Conservation (phyloP, 768 basidiomycete genomes). For the Kwoniella sp. region DNA sequence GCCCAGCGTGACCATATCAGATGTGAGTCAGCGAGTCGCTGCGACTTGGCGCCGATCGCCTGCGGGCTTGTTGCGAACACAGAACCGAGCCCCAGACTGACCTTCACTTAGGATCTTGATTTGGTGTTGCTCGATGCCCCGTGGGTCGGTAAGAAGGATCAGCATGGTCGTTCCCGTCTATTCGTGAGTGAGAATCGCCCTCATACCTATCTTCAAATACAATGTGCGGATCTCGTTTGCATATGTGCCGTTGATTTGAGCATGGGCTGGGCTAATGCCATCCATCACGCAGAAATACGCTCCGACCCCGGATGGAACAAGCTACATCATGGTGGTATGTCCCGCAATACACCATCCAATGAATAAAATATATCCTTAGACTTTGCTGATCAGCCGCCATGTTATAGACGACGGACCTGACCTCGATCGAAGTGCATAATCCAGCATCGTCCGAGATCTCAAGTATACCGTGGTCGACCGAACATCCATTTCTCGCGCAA, state of each 20-base stretch:
- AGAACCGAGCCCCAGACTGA: conserved; percentile 8
- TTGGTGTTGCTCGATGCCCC: conserved; percentile 22
- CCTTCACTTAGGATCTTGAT: conserved; percentile 23
- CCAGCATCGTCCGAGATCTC: conserved; percentile 4
- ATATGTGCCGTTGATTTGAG: no score
- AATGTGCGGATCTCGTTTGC: no score
- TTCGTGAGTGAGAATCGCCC: conserved; percentile 11
- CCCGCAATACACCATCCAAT: no score
- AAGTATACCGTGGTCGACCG: conserved; percentile 10
- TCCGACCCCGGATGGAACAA: conserved; percentile 28
- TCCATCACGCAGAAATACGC: conserved; percentile 32
- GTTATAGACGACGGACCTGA: conserved; percentile 11
- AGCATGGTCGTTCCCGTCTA: conserved; percentile 13
- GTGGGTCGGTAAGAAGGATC: conserved; percentile 30
- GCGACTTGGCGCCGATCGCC: no score
- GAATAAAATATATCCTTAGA: no score
- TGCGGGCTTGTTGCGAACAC: no score
- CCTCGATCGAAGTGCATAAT: conserved; percentile 4
- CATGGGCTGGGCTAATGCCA: background rate
- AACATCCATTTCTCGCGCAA: conserved; percentile 3
- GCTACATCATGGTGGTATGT: conserved; percentile 40
- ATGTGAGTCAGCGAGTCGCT: background rate
- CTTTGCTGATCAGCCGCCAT: background rate
- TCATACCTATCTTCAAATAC: no score
- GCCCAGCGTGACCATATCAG: background rate